Evolutionary conservation across 805 yeast genomes (phyloP), one percentile per base, ranked within the genome.

Genomic region (Yarrowia yakushimensis): DNA sequence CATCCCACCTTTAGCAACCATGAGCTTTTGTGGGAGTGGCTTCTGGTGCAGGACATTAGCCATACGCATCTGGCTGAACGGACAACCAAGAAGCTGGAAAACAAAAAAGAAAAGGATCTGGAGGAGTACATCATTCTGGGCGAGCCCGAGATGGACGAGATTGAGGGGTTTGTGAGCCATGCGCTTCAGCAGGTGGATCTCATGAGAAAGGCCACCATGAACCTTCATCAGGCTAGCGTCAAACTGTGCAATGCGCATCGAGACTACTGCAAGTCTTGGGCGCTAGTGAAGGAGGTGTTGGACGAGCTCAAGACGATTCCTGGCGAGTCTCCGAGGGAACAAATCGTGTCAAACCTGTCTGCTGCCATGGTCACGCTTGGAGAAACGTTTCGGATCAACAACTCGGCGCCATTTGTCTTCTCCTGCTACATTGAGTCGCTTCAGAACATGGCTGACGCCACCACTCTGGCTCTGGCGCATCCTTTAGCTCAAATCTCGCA

Each of bases 11-110:
- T 76, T 17, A 50, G 69, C 4, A 68, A 73, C 4, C 76, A 78
- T 64, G 79, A 74, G 31, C 66, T 78, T 10, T 37, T 81, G 8
- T 76, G 79, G 79, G 79, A 78, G 57, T 82, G 81, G 66, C 67
- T 65, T 20, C 60, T 68, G 23, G 66, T 67, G n/a, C 70, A 65
- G 42, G 71, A 64, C 25, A 60, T 65, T n/a, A 63, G 67, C 23
- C 63, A 65, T 27, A 62, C 67, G 12, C 67, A 66, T 60, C 42
- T 65, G 45, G 68, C 69, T 3, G 72, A 69, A 7, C 52, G 72
- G 28, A 66, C 70, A 39, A 20, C 70, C 17, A 45, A 67, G 9
- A 70, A 69, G 62, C 62, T 69, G 17, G 71, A 69, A 43, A 69
- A 66, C 63, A 60, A 61, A 10, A 61, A 63, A 20, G 72, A 70